Conservation (phyloP, 176 grass and related monocot genomes). For the Cymbopogon citratus region DNA sequence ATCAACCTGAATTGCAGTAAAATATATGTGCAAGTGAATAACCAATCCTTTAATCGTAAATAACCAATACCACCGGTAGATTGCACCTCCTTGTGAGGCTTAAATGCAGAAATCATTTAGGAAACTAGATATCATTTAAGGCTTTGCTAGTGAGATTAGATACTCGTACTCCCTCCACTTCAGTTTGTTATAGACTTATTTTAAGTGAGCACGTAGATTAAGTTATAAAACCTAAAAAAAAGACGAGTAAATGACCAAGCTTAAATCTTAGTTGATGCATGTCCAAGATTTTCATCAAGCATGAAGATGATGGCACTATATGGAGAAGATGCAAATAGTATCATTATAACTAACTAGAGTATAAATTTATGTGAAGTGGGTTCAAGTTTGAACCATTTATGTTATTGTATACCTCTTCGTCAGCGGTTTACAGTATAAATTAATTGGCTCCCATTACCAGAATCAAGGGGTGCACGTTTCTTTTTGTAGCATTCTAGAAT, state of each 20-base stretch:
- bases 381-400: background rate
- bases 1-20: slow-evolving; percentile 75
- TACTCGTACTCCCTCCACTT: background rate
- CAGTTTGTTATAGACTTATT: background rate
- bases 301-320: background rate
- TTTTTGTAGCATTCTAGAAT: background rate
- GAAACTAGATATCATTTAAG: background rate
- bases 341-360: background rate
- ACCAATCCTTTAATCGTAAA: background rate
- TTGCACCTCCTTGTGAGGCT: background rate
- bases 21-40: slow-evolving; percentile 4
- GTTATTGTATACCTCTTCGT: background rate
- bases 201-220: background rate
- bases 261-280: background rate
- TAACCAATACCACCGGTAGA: background rate
- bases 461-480: background rate
- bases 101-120: background rate
- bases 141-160: background rate
- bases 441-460: background rate
- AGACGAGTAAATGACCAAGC: background rate
- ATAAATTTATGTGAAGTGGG: background rate
- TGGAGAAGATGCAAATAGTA: background rate
- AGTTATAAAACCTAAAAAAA: background rate
- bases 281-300: background rate
- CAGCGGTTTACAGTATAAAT: background rate